Evolutionary conservation across 345 rosid genomes (phyloP).

Genomic region (Noccaea caerulescens): DNA sequence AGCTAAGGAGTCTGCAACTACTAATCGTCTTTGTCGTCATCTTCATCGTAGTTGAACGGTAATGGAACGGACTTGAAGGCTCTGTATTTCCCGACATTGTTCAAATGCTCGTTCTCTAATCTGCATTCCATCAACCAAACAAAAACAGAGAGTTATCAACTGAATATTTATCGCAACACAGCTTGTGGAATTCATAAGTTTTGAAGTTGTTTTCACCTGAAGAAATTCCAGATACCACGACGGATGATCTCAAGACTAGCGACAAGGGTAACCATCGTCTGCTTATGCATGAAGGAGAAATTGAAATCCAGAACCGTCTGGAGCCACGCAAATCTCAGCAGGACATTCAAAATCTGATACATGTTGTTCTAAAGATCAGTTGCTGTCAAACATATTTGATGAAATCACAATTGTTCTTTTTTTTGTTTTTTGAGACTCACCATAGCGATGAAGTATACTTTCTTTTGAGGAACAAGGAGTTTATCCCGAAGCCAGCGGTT

Average conservation of each 20-base stretch:
- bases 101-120: constrained; percentile 79
- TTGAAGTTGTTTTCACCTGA: constrained; percentile 47
- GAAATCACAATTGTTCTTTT: neutral
- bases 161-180: neutral
- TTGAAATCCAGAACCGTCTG: constrained; percentile 61
- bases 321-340: constrained; percentile 74
- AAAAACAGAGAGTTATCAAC: constrained; percentile 1
- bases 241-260: constrained; percentile 78
- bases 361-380: constrained; percentile 25
- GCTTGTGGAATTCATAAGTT: neutral
- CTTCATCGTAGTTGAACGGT: constrained; percentile 63
- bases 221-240: constrained; percentile 80
- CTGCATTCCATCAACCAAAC: constrained; percentile 44
- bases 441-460: constrained; percentile 59
- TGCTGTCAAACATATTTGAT: constrained; percentile 12
- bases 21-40: constrained; percentile 49
- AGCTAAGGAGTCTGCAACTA: constrained; percentile 8
- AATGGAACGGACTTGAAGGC: constrained; percentile 74
- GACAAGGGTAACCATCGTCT: constrained; percentile 52
- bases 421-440: constrained; percentile 45
- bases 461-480: constrained; percentile 61
- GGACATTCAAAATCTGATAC: constrained; percentile 54
- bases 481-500: constrained; percentile 74
- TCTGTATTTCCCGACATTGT: constrained; percentile 68
- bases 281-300: constrained; percentile 44